Evolutionary conservation across 805 yeast species (phyloP), one percentile per base, ranked within the genome.

Genomic region (Teunomyces cretensis): DNA sequence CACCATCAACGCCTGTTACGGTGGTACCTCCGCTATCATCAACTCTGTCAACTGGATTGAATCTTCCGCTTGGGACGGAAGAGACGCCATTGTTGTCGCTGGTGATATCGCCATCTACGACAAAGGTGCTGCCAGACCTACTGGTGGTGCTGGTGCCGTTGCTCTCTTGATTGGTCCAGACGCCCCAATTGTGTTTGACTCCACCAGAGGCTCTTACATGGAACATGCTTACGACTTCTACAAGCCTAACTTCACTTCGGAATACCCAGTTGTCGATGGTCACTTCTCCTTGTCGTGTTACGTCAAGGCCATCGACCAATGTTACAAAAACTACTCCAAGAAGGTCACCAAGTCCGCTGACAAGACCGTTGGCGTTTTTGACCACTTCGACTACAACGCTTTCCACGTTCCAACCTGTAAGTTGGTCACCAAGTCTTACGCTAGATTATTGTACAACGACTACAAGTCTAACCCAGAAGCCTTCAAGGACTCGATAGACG

Each of bases 391-490:
- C 71, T 94, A 86, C 78, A 85, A 88, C 60, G 92, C 90, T 31
- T 94, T 94, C 91, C 99, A 94, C 68, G 97, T 90, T 44, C 99
- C 99, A 65, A 94, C 94, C 51, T 92, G 99, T 76, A 94, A 94
- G 75, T 80, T 91, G 61, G 98, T 94, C 49, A 72, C 83, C 59
- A 94, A 94, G 76, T 87, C 96, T 6, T 94, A 81, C 65, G 99
- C 96, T 44, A 85, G 99, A 75, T 72, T 94, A 64, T 68, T 88
- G 56, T 94, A 86, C 80, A 84, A 89, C 65, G 99, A 92, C 72
- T 92, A 79, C 77, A 77, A 75, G 64, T 76, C 83, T 53, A 77
- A 88, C 67, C 88, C 91, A 46, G 68, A 75, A 26, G 67, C 73
- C 48, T 85, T 79, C 70, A 68, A 71, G 31, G 70, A 55, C 39